Evolutionary conservation across 2,329 filamentous ascomycete genomes (phyloP).

Genomic region (Neonectria sp.): DNA sequence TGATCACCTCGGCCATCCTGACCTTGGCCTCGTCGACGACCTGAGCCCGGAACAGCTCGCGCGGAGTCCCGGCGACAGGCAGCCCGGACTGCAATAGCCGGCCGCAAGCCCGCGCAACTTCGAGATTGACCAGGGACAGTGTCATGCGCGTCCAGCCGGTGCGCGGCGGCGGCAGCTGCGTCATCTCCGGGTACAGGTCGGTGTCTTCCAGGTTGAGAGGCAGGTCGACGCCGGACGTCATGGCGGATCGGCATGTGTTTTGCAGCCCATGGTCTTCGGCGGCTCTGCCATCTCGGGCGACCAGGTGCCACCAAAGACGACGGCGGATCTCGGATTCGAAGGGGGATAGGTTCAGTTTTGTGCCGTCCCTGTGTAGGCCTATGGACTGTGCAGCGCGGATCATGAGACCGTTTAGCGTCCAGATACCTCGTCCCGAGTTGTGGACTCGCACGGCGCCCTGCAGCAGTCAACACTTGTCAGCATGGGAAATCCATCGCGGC

Average conservation of each 20-base stretch:
- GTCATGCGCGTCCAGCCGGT: slow-evolving; percentile 72
- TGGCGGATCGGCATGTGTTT: slow-evolving; percentile 21
- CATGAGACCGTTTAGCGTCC: slow-evolving; percentile 60
- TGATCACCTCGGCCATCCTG: slow-evolving; percentile 26
- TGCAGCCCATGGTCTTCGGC: slow-evolving; percentile 70
- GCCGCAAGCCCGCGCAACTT: slow-evolving; percentile 56
- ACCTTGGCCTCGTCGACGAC: slow-evolving; percentile 60
- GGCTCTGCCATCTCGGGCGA: slow-evolving; percentile 64
- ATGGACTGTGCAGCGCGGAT: slow-evolving; percentile 65
- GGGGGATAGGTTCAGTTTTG: slow-evolving; percentile 61
- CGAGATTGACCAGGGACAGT: slow-evolving; percentile 67
- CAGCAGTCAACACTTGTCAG: background rate
- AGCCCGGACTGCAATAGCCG: slow-evolving; percentile 40
- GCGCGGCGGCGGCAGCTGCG: slow-evolving; percentile 61
- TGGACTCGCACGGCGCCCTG: slow-evolving; percentile 51
- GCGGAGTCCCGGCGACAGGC: slow-evolving; percentile 20
- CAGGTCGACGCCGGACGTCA: slow-evolving; percentile 60
- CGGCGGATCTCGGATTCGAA: slow-evolving; percentile 71
- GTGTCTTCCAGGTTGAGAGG: slow-evolving; percentile 71
- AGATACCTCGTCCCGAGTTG: slow-evolving; percentile 54
- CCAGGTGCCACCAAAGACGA: slow-evolving; percentile 69
- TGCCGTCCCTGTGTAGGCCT: slow-evolving; percentile 68
- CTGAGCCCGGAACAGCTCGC: slow-evolving; percentile 55
- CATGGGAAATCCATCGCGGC: background rate
- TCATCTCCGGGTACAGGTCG: slow-evolving; percentile 63